These are phyloP conservation scores for Phytomonas serpens DNA, from an alignment of 208 protist species.

Conservation along the genomic window DNA sequence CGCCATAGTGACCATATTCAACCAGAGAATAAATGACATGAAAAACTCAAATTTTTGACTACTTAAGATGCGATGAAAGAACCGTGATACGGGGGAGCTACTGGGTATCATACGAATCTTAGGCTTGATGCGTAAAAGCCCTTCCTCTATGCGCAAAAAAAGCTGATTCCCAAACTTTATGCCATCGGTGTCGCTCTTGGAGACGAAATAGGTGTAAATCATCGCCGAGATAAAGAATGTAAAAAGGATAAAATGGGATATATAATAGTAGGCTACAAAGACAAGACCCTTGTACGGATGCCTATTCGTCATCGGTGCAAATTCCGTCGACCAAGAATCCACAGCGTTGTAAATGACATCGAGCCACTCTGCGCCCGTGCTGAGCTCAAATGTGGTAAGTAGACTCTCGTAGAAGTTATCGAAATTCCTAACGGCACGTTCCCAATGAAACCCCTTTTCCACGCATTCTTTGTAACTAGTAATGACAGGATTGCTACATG, in stretches of 20 bases:
- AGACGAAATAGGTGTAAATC: constrained; percentile 84
- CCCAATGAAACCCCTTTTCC: constrained; percentile 31
- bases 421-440: constrained; percentile 67
- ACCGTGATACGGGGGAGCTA: constrained; percentile 38
- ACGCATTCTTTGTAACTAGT: constrained; percentile 36
- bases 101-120: constrained; percentile 48
- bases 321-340: constrained; percentile 49
- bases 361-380: constrained; percentile 85
- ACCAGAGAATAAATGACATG: constrained; percentile 58
- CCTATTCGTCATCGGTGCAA: constrained; percentile 37
- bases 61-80: constrained; percentile 48
- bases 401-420: constrained; percentile 83
- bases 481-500: constrained; percentile 44
- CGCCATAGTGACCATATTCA: constrained; percentile 84
- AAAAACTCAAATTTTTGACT: constrained; percentile 51
- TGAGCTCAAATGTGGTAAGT: constrained; percentile 85
- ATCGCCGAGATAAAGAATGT: constrained; percentile 84
- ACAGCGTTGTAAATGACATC: constrained; percentile 79
- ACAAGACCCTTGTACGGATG: constrained; percentile 74
- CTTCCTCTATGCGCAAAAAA: constrained; percentile 70
- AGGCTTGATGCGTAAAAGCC: constrained; percentile 56
- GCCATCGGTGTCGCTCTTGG: constrained; percentile 51
- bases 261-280: constrained; percentile 88
- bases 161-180: constrained; percentile 72
- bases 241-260: constrained; percentile 85